These are phyloP conservation scores for Malus hybrid DNA, from an alignment of 331 rosid genomes.

Conservation along the genomic window DNA sequence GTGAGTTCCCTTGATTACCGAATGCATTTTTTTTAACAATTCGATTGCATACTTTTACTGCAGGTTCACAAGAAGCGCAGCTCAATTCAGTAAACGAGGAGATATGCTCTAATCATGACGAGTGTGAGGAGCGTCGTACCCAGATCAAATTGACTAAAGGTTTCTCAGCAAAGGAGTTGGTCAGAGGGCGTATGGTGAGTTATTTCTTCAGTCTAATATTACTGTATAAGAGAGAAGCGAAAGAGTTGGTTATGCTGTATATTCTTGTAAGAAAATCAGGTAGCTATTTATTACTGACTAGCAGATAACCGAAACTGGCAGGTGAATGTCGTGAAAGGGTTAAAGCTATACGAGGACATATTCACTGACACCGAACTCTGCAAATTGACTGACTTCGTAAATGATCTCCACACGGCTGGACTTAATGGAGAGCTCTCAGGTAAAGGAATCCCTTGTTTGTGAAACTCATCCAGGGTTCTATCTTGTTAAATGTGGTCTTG, in stretches of 20 bases:
- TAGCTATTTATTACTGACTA: slow-evolving; percentile 16
- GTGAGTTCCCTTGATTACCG: neutral
- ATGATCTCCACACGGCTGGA: slow-evolving; percentile 76
- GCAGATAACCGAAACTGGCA: slow-evolving; percentile 29
- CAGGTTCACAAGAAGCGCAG: slow-evolving; percentile 88
- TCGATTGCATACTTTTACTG: neutral
- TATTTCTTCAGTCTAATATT: slow-evolving; percentile 21
- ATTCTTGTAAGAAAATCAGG: slow-evolving; percentile 9
- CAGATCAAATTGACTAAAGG: slow-evolving; percentile 89
- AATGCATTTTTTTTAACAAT: neutral
- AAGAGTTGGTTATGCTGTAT: slow-evolving; percentile 1
- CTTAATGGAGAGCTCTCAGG: slow-evolving; percentile 80
- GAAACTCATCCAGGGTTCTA: neutral
- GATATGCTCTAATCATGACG: slow-evolving; percentile 72
- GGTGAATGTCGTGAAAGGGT: slow-evolving; percentile 98
- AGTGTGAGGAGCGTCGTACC: slow-evolving; percentile 70
- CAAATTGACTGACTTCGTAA: slow-evolving; percentile 59
- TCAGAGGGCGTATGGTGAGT: slow-evolving; percentile 92
- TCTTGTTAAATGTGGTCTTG: neutral
- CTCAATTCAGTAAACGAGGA: slow-evolving; percentile 29
- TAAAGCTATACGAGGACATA: slow-evolving; percentile 73
- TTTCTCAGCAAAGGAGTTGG: slow-evolving; percentile 85
- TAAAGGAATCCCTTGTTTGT: neutral
- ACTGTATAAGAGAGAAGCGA: slow-evolving; percentile 13
- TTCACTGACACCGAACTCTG: slow-evolving; percentile 66